Evolutionary conservation across 2,329 filamentous ascomycete genomes (phyloP).

Genomic region (Juglanconis sp.): DNA sequence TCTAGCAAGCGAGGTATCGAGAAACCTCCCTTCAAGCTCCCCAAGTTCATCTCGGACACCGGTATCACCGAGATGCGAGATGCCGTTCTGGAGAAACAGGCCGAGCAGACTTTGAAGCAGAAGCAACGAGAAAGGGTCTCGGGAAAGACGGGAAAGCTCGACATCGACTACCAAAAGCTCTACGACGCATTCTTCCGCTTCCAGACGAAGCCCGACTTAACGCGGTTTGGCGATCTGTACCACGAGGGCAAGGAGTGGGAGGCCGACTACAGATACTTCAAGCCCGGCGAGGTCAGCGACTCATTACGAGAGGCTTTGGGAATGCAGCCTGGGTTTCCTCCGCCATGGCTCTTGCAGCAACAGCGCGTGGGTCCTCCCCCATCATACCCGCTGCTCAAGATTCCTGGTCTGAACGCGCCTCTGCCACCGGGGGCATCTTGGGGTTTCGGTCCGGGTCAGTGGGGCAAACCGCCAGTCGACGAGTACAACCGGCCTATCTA

Average conservation of each 20-base stretch:
- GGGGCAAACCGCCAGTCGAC: constrained; percentile 92
- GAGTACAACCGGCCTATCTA: constrained; percentile 89
- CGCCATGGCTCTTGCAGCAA: constrained; percentile 96
- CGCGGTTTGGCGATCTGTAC: constrained; percentile 96
- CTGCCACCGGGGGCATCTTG: constrained; percentile 84
- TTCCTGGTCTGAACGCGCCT: constrained; percentile 90
- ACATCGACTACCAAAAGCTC: constrained; percentile 97
- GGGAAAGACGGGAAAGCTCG: constrained; percentile 93
- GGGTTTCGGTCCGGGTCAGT: constrained; percentile 94
- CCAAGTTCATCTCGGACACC: constrained; percentile 95
- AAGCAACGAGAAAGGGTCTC: constrained; percentile 93
- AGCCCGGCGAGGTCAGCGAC: constrained; percentile 86
- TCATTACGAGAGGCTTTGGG: constrained; percentile 88
- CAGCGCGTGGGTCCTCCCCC: constrained; percentile 91
- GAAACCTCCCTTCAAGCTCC: constrained; percentile 87
- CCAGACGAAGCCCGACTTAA: constrained; percentile 92
- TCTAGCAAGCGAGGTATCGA: constrained; percentile 97
- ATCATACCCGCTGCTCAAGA: constrained; percentile 91
- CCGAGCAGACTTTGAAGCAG: constrained; percentile 86
- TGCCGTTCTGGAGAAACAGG: constrained; percentile 92
- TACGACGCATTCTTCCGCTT: constrained; percentile 99
- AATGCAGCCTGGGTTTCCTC: constrained; percentile 88
- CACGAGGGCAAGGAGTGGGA: constrained; percentile 99
- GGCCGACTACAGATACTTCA: constrained; percentile 85
- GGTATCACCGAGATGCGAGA: constrained; percentile 98